Evolutionary conservation across 2,329 filamentous ascomycete species (phyloP).

Genomic region (Tolypocladium inflatum): DNA sequence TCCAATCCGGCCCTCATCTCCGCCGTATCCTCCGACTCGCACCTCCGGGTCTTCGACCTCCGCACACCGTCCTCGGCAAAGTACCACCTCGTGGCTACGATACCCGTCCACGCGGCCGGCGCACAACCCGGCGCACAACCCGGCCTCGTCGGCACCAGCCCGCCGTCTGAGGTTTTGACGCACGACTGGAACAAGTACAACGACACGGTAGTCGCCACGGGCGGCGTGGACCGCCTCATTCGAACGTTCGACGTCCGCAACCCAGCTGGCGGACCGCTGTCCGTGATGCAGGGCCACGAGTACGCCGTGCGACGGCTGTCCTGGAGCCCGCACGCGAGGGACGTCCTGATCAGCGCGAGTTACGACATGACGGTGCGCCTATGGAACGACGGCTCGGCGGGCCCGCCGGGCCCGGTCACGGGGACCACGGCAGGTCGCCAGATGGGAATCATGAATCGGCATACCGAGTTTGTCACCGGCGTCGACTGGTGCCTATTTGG

Average conservation of each 20-base stretch:
- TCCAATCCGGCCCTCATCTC: conserved; percentile 79
- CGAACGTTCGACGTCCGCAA: conserved; percentile 85
- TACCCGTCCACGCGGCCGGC: conserved; percentile 70
- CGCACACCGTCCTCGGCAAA: conserved; percentile 76
- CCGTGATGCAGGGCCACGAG: conserved; percentile 73
- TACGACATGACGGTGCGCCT: conserved; percentile 97
- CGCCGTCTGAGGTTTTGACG: conserved; percentile 78
- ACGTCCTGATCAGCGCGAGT: conserved; percentile 78
- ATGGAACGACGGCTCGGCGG: conserved; percentile 67
- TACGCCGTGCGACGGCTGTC: conserved; percentile 80
- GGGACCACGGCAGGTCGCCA: conserved; percentile 51
- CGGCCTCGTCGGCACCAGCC: conserved; percentile 26
- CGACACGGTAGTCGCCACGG: conserved; percentile 73
- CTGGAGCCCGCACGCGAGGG: conserved; percentile 90
- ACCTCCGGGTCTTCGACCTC: conserved; percentile 85
- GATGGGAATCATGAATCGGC: conserved; percentile 78
- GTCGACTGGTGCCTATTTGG: conserved; percentile 98
- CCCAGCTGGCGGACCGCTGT: conserved; percentile 60
- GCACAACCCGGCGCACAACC: conserved; percentile 29
- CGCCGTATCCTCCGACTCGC: conserved; percentile 79
- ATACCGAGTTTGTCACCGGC: conserved; percentile 93
- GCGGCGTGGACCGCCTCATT: conserved; percentile 78
- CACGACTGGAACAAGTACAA: conserved; percentile 99
- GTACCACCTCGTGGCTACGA: conserved; percentile 75
- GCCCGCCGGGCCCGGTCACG: conserved; percentile 22